Conservation (phyloP, 2,329 filamentous ascomycete genomes). For the Lecanicillium sp. region DNA sequence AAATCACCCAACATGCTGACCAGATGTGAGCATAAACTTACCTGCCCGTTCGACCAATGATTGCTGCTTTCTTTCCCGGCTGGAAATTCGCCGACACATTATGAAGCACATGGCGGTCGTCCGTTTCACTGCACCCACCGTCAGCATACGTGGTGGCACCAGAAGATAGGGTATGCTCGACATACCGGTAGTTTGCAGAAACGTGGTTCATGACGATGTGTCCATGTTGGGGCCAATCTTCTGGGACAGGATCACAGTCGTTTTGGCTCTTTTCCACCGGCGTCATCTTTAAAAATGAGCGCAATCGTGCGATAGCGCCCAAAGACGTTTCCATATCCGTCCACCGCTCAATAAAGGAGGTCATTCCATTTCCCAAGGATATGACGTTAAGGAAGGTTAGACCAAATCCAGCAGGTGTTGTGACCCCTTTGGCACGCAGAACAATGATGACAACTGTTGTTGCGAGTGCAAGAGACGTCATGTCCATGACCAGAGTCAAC, state of each 20-base stretch:
- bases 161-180: neutral
- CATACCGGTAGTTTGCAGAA: neutral
- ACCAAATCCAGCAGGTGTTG: slow-evolving; percentile 2
- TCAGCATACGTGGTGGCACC: neutral
- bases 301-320: neutral
- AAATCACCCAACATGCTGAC: neutral
- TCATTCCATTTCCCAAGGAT: slow-evolving; percentile 15
- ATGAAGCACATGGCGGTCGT: slow-evolving; percentile 12
- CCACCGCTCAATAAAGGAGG: slow-evolving; percentile 19
- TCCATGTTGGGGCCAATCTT: neutral
- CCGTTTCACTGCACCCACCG: neutral
- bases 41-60: slow-evolving; percentile 27
- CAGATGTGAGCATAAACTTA: slow-evolving; percentile 1
- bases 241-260: neutral
- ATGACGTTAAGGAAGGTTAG: slow-evolving; percentile 11
- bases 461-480: slow-evolving; percentile 36
- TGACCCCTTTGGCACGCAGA: slow-evolving; percentile 15
- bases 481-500: slow-evolving; percentile 39
- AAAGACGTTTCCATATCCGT: slow-evolving; percentile 3
- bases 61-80: slow-evolving; percentile 19
- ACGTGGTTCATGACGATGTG: neutral
- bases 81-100: slow-evolving; percentile 18
- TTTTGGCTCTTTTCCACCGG: neutral
- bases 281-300: neutral
- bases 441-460: slow-evolving; percentile 34